Base-by-base conservation (phyloP, 192 early-diverging fungal genomes). In the Coemansia interrupta region DNA sequence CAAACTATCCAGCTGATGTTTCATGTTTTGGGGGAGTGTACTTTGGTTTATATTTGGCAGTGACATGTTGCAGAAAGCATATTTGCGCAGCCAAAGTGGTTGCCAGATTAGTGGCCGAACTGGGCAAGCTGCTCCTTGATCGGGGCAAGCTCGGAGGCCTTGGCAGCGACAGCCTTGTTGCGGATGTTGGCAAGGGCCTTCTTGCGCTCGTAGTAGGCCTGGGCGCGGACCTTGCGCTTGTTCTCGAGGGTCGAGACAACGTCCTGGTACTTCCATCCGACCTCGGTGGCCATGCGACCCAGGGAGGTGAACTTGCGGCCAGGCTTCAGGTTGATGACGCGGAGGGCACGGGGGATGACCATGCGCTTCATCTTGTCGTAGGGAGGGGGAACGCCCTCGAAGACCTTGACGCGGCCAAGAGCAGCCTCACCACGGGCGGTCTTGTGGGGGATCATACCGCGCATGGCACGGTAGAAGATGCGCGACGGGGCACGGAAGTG, bases 361-460 rank as follows among this genome's bases (percentile, higher is more conserved):
- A 97, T 85, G 79, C 94, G 92, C 90, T 99, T 97, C 72, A 85
- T 76, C 80, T 87, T 90, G 85, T 97, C 95, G 71, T 95, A 99
- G 36, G 94, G 94, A 70, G 97, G 85, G 56, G 97, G 95, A 59
- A 97, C 88, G 84, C 94, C 97, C 83, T 99, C 97, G 60, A 99
- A 99, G 80, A 97, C 90, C 92, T 96, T 96, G 80, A 98, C 82
- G 80, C 95, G 90, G 68, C 93, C 92, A 58, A 99, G 84, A 70
- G 96, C 95, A 45, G 91, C 92, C 65, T 92, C 90, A 85, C 96
- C 96, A 71, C 97, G 95, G 50, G 94, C 80, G 63, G 95, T 96
- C 90, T 97, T 98, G 92, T 99, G 97, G 58, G 97, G 94, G 74
- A 97, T 77, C 97, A 99, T 99, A 68, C 97, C 97, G 57, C 97